These are phyloP conservation scores for Heterobasidion irregulare DNA, from an alignment of 1,284 basidiomycete species.

Conservation along the genomic window DNA sequence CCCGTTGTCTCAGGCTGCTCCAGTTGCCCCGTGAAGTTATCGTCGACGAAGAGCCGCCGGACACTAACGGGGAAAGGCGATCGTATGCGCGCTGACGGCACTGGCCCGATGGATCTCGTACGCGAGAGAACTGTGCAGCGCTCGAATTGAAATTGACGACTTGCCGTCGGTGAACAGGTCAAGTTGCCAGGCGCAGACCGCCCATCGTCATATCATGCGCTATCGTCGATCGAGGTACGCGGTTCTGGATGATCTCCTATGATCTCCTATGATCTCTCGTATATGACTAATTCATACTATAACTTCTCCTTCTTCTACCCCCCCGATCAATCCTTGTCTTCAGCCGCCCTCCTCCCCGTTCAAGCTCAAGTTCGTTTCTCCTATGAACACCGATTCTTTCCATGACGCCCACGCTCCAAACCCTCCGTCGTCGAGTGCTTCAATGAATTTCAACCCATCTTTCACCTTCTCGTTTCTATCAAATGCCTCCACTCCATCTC, in stretches of 20 bases:
- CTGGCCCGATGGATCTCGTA: background rate
- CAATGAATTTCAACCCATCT: background rate
- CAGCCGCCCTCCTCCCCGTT: background rate
- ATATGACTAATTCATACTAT: background rate
- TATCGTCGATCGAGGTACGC: background rate
- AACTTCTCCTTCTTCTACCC: background rate
- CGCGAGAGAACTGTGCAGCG: background rate
- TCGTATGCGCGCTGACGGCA: background rate
- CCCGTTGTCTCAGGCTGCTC: too few relatives aligned
- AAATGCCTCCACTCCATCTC: background rate
- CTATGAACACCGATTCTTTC: background rate
- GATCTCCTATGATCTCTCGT: background rate
- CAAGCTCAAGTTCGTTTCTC: background rate
- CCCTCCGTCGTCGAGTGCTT: background rate
- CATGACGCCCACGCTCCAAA: background rate
- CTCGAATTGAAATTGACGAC: background rate
- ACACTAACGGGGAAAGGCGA: too few relatives aligned
- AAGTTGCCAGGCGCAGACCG: background rate
- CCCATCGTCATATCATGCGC: background rate
- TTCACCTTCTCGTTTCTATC: constrained; percentile 1
- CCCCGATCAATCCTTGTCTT: background rate
- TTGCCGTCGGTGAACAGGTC: background rate
- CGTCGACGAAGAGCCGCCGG: too few relatives aligned
- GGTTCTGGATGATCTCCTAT: background rate
- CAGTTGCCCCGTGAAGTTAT: background rate